These are phyloP conservation scores for Eremochloa ophiuroides DNA, from an alignment of 176 grass and related monocot species.

Conservation along the genomic window DNA sequence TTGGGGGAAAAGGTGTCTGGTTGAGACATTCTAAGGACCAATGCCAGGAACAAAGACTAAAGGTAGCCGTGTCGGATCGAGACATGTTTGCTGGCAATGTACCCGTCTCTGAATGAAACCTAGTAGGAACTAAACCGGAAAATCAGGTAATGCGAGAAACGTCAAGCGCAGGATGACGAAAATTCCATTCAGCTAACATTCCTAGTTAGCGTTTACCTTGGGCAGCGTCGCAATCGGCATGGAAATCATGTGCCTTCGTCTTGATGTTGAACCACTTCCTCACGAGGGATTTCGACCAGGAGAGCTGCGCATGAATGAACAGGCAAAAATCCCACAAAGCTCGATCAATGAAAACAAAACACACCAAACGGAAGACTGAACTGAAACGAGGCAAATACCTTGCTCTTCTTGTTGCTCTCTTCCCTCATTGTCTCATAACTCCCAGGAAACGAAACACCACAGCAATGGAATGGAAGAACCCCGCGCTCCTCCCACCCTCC, in stretches of 20 bases:
- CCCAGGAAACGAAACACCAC: neutral
- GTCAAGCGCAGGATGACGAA: neutral
- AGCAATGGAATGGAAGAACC: neutral
- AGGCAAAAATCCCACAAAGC: slow-evolving; percentile 15
- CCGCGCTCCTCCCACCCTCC: neutral
- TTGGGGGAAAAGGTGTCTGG: slow-evolving; percentile 30
- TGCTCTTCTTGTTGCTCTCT: slow-evolving; percentile 74
- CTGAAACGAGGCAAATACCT: slow-evolving; percentile 38
- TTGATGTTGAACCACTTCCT: slow-evolving; percentile 98
- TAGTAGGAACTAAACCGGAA: slow-evolving; percentile 8
- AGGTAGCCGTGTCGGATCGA: neutral
- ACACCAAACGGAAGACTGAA: neutral
- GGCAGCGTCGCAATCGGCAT: slow-evolving; percentile 53
- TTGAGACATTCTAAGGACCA: slow-evolving; percentile 38
- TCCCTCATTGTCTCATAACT: slow-evolving; percentile 74
- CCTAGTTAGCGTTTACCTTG: slow-evolving; percentile 48
- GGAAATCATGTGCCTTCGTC: slow-evolving; percentile 75
- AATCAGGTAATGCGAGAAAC: neutral
- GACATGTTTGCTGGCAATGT: slow-evolving; percentile 7
- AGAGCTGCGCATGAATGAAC: slow-evolving; percentile 44
- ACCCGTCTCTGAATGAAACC: slow-evolving; percentile 9
- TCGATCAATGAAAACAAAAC: slow-evolving; percentile 16
- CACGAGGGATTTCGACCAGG: slow-evolving; percentile 90
- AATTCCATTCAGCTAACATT: neutral
- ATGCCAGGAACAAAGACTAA: neutral